Evolutionary conservation across 1,284 basidiomycete genomes (phyloP), one percentile per base, ranked within the genome.

Genomic region (Fomitiporia mediterranea): DNA sequence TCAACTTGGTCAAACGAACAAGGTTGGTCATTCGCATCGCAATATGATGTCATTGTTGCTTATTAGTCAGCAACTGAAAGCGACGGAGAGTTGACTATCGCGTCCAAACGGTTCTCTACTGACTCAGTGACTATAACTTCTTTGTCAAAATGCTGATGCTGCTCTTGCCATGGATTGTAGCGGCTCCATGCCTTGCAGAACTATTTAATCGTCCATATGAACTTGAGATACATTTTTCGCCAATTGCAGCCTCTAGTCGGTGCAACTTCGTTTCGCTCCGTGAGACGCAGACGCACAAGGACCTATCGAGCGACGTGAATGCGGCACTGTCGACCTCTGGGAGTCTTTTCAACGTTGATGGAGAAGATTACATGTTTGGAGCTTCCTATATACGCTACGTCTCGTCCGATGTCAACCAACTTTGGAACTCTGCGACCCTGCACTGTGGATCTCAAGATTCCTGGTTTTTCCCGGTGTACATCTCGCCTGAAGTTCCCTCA

Each of bases 401-500:
- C 38, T 53, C 51, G 17, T 30, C 23, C 27, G 40, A 53, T 27
- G 8, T 42, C n/a, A 39, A 43, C 39, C 17, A 42, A 27, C 39
- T 53, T 27, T 53, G 51, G 51, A 27, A 21, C 8, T 42, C 25
- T 23, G 51, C 51, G 15, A 30, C 28, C 23, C 30, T 17, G 30
- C 19, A 17, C n/a, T 53, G 51, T 30, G 51, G 51, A n/a, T 27
- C 51, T 9, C 23, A 27, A 11, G 13, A 1, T 21, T 25, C 38
- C 3, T 53, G 51, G 51, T 42, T 25, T 30, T 53, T 53, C 32
- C 51, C 51, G 27, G 38, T 42, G 23, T 53, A 27, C 19, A 30
- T 53, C 51, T n/a, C 38, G 11, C 21, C 51, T 9, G 25, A 25
- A 21, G 9, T 32, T 3, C 17, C 19, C 21, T 17, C 19, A 15